These are phyloP conservation scores for Neolecta irregularis DNA, from an alignment of 1,139 yeast species.

Conservation along the genomic window DNA sequence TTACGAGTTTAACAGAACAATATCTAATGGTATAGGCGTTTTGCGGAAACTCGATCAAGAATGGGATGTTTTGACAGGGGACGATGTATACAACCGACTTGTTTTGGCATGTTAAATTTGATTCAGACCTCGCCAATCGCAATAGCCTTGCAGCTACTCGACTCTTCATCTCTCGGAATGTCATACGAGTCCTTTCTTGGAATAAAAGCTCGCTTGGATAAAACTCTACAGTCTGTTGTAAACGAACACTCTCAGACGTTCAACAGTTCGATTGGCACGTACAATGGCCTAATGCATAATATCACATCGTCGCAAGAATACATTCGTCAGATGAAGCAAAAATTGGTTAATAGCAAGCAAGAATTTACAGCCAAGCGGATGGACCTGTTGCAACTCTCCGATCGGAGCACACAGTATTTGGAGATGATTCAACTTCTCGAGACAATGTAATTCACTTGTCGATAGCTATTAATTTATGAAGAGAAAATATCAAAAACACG, in stretches of 20 bases:
- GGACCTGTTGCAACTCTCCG: slow-evolving; percentile 47
- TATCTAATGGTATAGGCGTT: no score
- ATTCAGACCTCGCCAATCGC: slow-evolving; percentile 40
- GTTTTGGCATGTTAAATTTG: not conserved
- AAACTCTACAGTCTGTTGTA: slow-evolving; percentile 52
- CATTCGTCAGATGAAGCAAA: slow-evolving; percentile 35
- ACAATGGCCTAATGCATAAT: slow-evolving; percentile 43
- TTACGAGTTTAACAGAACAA: no score
- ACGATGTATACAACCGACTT: not conserved
- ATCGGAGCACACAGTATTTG: slow-evolving; percentile 43
- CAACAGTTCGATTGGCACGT: slow-evolving; percentile 67
- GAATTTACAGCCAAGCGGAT: slow-evolving; percentile 43
- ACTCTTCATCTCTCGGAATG: slow-evolving; percentile 74
- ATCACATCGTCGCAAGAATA: slow-evolving; percentile 44
- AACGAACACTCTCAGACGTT: slow-evolving; percentile 65
- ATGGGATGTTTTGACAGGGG: slow-evolving; percentile 1
- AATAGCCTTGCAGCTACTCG: slow-evolving; percentile 63
- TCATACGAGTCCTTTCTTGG: slow-evolving; percentile 52
- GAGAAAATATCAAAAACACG: slow-evolving; percentile 43
- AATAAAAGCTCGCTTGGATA: slow-evolving; percentile 39
- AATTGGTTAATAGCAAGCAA: slow-evolving; percentile 34
- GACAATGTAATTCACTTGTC: slow-evolving; percentile 5
- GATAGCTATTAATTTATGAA: slow-evolving; percentile 24
- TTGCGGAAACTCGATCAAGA: not conserved
- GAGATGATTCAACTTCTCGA: slow-evolving; percentile 59